phyloP scores from a whole-genome alignment of 225 moss, liverwort and hornwort species.

The Rhytidiadelphus loreus region DNA sequence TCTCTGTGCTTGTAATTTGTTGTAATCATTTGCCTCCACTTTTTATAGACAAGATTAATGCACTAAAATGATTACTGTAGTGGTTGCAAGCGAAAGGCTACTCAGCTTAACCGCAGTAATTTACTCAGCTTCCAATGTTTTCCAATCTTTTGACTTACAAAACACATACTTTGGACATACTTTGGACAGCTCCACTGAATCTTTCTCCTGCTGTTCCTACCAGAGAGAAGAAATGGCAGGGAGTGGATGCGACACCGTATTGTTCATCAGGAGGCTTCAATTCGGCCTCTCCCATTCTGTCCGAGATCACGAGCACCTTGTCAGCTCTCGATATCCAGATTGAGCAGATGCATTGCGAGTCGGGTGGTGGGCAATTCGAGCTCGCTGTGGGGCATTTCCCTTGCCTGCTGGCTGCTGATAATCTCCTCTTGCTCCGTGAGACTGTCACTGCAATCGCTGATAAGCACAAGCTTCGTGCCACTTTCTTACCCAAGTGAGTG shows the following conservation, averaged over 20 bases:
- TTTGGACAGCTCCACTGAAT: neutral
- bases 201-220: neutral
- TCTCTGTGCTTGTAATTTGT: neutral
- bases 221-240: slow-evolving; percentile 61
- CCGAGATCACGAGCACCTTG: slow-evolving; percentile 59
- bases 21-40: neutral
- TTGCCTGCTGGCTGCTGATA: slow-evolving; percentile 65
- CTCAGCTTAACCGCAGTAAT: neutral
- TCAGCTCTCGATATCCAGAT: slow-evolving; percentile 54
- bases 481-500: slow-evolving; percentile 82
- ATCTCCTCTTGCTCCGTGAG: slow-evolving; percentile 75
- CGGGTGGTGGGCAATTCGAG: slow-evolving; percentile 91
- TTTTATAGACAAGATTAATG: neutral
- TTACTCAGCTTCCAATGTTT: neutral
- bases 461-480: slow-evolving; percentile 55
- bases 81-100: neutral
- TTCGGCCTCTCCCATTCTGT: slow-evolving; percentile 43
- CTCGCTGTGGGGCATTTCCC: slow-evolving; percentile 60
- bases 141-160: neutral
- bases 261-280: slow-evolving; percentile 74
- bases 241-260: slow-evolving; percentile 62
- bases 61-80: neutral
- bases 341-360: slow-evolving; percentile 92
- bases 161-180: neutral
- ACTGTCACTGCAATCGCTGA: slow-evolving; percentile 51